Evolutionary conservation across 2,329 filamentous ascomycete species (phyloP).

Genomic region (Talaromyces sp.): DNA sequence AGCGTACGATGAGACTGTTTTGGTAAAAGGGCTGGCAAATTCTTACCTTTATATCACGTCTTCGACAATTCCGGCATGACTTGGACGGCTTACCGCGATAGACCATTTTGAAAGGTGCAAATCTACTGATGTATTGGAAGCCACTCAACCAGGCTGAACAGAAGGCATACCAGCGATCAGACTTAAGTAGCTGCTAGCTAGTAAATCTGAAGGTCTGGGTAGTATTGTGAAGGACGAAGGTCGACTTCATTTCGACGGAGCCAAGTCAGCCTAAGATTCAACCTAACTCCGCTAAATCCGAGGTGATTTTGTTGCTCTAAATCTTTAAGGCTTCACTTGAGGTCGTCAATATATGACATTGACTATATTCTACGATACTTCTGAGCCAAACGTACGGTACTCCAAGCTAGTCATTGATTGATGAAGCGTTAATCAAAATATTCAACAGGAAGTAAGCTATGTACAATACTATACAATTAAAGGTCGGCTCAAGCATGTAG

Average conservation of each 20-base stretch:
- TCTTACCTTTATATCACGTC: slow-evolving; percentile 13
- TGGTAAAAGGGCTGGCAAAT: not conserved
- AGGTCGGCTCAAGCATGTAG: not conserved
- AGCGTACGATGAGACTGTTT: not conserved
- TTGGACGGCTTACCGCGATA: slow-evolving; percentile 15
- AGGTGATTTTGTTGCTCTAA: not conserved
- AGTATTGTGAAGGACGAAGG: not conserved
- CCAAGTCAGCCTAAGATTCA: not conserved
- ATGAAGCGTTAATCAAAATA: not conserved
- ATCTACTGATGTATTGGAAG: no score
- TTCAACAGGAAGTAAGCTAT: not conserved
- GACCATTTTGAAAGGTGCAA: not conserved
- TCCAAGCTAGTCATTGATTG: no score
- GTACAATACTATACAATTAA: not conserved
- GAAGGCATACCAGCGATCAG: not conserved
- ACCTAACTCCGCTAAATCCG: slow-evolving; percentile 13
- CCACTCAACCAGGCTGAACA: not conserved
- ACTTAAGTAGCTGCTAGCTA: not conserved
- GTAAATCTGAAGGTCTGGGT: not conserved
- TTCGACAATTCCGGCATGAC: slow-evolving; percentile 14
- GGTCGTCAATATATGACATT: no score
- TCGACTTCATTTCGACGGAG: not conserved
- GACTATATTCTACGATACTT: no score
- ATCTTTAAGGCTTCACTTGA: not conserved
- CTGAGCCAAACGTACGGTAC: no score